A percentile compares a stretch with the other conserved stretches of the same genome.
phyloP scores from a whole-genome alignment of 257 asterid genomes.

The Solanum commersonii region DNA sequence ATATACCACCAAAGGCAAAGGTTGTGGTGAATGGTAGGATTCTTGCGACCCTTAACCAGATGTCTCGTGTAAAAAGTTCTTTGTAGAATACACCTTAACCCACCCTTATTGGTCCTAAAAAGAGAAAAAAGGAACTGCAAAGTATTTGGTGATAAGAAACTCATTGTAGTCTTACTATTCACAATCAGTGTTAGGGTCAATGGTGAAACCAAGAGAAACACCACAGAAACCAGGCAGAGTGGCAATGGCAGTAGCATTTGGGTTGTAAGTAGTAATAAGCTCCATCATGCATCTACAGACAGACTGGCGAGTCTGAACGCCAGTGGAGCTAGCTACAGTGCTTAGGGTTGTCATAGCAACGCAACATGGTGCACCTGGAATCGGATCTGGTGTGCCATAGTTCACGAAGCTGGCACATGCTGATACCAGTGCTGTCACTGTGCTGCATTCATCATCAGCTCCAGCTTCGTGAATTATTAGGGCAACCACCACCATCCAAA shows the following conservation, averaged over 20 bases:
- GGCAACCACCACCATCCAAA: not conserved
- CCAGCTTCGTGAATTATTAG: not conserved
- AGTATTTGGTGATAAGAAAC: too few species aligned
- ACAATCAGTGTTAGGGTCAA: slow-evolving; percentile 75
- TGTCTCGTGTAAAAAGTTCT: too few species aligned
- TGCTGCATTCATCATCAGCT: slow-evolving; percentile 37
- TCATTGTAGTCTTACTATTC: slow-evolving; percentile 28
- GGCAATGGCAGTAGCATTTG: slow-evolving; percentile 85
- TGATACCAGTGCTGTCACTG: slow-evolving; percentile 55
- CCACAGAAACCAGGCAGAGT: slow-evolving; percentile 91
- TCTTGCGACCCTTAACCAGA: too few species aligned
- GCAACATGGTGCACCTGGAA: slow-evolving; percentile 78
- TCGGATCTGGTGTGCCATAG: slow-evolving; percentile 63
- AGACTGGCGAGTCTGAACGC: slow-evolving; percentile 26
- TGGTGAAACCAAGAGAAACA: slow-evolving; percentile 75
- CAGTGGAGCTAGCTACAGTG: slow-evolving; percentile 25
- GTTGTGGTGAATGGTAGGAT: not conserved
- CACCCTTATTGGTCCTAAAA: too few species aligned
- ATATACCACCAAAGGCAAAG: not conserved
- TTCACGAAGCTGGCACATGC: slow-evolving; percentile 61
- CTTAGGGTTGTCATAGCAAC: slow-evolving; percentile 58
- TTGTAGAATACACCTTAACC: too few species aligned
- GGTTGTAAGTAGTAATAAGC: slow-evolving; percentile 27
- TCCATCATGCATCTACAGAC: slow-evolving; percentile 80
- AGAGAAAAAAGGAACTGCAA: too few species aligned